phyloP scores from a whole-genome alignment of 768 basidiomycete genomes.

The Tylopilus rubrobrunneus region DNA sequence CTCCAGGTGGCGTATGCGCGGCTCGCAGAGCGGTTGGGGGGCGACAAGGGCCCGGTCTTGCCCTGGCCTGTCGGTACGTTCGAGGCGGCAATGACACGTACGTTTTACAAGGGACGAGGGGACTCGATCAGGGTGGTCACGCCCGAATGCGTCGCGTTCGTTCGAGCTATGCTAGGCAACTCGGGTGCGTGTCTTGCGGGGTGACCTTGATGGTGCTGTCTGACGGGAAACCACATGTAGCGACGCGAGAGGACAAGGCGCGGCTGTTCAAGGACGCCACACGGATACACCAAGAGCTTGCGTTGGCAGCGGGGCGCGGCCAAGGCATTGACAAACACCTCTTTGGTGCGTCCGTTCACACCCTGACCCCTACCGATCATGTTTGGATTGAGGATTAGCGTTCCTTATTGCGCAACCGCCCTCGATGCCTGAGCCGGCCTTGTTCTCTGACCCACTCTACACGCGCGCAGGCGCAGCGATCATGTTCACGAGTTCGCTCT shows the following conservation, averaged over 20 bases:
- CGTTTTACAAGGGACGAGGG: constrained; percentile 84
- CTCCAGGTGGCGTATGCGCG: constrained; percentile 86
- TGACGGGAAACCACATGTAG: constrained; percentile 2
- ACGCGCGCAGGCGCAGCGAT: constrained; percentile 76
- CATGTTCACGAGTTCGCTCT: constrained; percentile 85
- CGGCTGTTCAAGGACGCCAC: constrained; percentile 55
- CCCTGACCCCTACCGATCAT: background rate
- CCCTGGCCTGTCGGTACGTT: constrained; percentile 73
- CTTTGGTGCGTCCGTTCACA: constrained; percentile 50
- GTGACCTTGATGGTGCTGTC: background rate
- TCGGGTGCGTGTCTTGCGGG: constrained; percentile 30
- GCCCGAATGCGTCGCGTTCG: constrained; percentile 73
- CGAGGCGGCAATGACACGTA: constrained; percentile 86
- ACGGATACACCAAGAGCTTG: constrained; percentile 59
- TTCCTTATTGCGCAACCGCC: constrained; percentile 62
- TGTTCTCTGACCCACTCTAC: constrained; percentile 76
- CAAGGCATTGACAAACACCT: constrained; percentile 86
- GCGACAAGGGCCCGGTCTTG: constrained; percentile 16
- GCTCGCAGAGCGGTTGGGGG: constrained; percentile 41
- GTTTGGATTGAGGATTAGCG: constrained; percentile 43
- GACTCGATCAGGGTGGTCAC: constrained; percentile 89
- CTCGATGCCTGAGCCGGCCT: constrained; percentile 59
- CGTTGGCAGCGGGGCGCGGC: constrained; percentile 54
- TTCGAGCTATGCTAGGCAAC: constrained; percentile 64
- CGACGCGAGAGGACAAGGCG: constrained; percentile 40